A percentile compares a stretch with the other conserved stretches of the same genome.
These are phyloP conservation scores for Mycena vulgaris DNA, from an alignment of 768 basidiomycete species.

Conservation along the genomic window DNA sequence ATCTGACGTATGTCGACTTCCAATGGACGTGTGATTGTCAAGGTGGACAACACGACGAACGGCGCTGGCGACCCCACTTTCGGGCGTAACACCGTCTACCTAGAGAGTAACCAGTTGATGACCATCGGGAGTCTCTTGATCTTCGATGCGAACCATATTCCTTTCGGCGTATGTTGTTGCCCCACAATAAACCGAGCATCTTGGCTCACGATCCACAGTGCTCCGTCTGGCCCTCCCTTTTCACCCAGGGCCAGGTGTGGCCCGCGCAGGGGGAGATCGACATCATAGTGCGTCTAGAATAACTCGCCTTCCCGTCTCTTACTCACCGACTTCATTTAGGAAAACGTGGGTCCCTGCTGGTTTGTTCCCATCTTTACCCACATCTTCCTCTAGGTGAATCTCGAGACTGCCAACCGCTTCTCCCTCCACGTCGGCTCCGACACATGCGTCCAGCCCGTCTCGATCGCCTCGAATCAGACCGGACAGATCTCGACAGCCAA, in stretches of 20 bases:
- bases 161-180: slow-evolving; percentile 35
- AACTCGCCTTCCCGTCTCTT: background rate
- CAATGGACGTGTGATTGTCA: slow-evolving; percentile 21
- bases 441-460: slow-evolving; percentile 52
- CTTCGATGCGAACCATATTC: slow-evolving; percentile 40
- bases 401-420: slow-evolving; percentile 65
- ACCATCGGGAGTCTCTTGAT: slow-evolving; percentile 35
- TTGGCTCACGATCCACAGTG: background rate
- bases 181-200: background rate
- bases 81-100: slow-evolving; percentile 37
- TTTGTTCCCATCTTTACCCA: background rate
- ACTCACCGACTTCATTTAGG: background rate
- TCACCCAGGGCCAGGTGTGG: slow-evolving; percentile 48
- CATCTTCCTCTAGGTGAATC: slow-evolving; percentile 23
- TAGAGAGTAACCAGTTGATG: slow-evolving; percentile 30
- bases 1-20: slow-evolving; percentile 26
- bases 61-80: slow-evolving; percentile 29
- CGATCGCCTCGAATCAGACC: slow-evolving; percentile 45
- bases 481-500: slow-evolving; percentile 31
- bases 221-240: slow-evolving; percentile 33
- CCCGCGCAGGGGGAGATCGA: slow-evolving; percentile 69
- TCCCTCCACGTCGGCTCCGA: slow-evolving; percentile 65
- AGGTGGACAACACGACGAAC: slow-evolving; percentile 38
- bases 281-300: slow-evolving; percentile 61
- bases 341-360: slow-evolving; percentile 4